phyloP scores from a whole-genome alignment of 768 basidiomycete genomes.

The Clavaria fumosa region DNA sequence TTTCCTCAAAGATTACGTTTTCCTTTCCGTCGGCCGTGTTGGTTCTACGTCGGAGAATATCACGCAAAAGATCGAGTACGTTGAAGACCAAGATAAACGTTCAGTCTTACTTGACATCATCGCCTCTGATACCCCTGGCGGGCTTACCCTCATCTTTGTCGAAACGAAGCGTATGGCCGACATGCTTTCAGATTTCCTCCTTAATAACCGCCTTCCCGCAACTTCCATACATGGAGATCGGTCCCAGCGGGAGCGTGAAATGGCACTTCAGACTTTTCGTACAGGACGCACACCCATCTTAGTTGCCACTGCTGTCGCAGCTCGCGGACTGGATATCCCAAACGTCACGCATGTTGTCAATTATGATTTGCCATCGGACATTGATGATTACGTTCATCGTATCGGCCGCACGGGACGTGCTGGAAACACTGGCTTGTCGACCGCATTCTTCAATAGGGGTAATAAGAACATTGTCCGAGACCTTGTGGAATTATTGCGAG shows the following conservation, averaged over 20 bases:
- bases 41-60: conserved; percentile 99
- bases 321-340: conserved; percentile 97
- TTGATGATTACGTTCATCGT: conserved; percentile 98
- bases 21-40: conserved; percentile 96
- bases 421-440: conserved; percentile 90
- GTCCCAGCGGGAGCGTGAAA: conserved; percentile 94
- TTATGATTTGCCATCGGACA: conserved; percentile 94
- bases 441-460: conserved; percentile 90
- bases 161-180: conserved; percentile 99
- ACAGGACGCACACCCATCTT: conserved; percentile 89
- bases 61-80: conserved; percentile 96
- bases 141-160: conserved; percentile 81
- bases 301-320: conserved; percentile 97
- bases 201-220: conserved; percentile 66
- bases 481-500: conserved; percentile 81
- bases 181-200: conserved; percentile 91
- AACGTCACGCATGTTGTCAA: conserved; percentile 99
- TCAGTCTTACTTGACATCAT: conserved; percentile 92
- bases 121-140: conserved; percentile 50
- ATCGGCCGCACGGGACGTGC: conserved; percentile 98
- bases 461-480: conserved; percentile 89
- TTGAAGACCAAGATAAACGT: conserved; percentile 94
- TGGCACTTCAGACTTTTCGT: conserved; percentile 89
- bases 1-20: conserved; percentile 97
- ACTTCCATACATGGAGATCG: conserved; percentile 98